A percentile compares a stretch with the other conserved stretches of the same genome.
These are phyloP conservation scores for Talaromyces sp. DNA, from an alignment of 2,329 filamentous ascomycete species.

Conservation along the genomic window DNA sequence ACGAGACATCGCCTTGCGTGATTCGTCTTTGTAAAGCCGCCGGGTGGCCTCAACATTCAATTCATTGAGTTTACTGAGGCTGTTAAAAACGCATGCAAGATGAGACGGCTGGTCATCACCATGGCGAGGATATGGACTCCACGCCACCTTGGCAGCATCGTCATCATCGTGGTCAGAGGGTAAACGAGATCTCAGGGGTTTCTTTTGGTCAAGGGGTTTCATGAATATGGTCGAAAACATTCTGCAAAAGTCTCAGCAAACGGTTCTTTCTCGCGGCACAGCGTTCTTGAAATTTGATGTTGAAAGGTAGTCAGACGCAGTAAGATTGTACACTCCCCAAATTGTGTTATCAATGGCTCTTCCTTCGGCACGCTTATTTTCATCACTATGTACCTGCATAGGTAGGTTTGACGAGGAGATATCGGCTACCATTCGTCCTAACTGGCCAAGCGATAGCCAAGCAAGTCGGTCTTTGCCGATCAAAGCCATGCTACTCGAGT, in stretches of 20 bases:
- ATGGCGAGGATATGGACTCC: constrained; percentile 19
- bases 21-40: constrained; percentile 15
- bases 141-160: constrained; percentile 1
- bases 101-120: constrained; percentile 16
- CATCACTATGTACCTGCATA: constrained; percentile 21
- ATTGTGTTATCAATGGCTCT: constrained; percentile 19
- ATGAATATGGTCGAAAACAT: constrained; percentile 21
- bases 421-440: constrained; percentile 29
- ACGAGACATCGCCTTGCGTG: constrained; percentile 13
- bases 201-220: constrained; percentile 19
- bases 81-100: constrained; percentile 18
- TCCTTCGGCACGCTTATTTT: constrained; percentile 22
- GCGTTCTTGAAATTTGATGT: neutral
- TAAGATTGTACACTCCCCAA: constrained; percentile 22
- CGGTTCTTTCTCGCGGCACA: neutral
- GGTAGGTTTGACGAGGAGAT: constrained; percentile 23
- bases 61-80: constrained; percentile 16
- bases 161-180: constrained; percentile 15
- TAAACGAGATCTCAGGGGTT: constrained; percentile 17
- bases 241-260: constrained; percentile 20
- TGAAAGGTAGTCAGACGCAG: constrained; percentile 19
- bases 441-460: constrained; percentile 31
- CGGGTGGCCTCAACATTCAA: constrained; percentile 14
- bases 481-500: constrained; percentile 30
- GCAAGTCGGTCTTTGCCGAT: constrained; percentile 35